Percentiles rank a stretch among this genome's conserved stretches.
phyloP scores from a whole-genome alignment of 495 filamentous ascomycete genomes.

The Acidomyces sp. region DNA sequence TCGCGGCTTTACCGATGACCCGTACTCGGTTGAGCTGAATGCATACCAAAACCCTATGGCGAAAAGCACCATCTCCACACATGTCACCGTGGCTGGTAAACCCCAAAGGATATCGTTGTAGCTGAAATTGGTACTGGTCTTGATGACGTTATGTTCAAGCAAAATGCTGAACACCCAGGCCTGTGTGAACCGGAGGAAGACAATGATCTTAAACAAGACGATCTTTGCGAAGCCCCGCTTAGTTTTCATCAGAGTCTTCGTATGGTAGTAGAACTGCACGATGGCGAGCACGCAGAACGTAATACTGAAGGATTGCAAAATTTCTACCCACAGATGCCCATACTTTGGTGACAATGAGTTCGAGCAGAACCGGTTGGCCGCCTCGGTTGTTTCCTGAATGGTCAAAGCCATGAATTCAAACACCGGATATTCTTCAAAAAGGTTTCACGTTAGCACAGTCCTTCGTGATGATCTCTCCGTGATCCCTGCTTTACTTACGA shows the following conservation, averaged over 20 bases:
- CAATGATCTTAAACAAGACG: conserved; percentile 10
- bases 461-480: too few relatives aligned
- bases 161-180: conserved; percentile 9
- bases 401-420: background rate
- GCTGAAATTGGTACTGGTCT: conserved; percentile 1
- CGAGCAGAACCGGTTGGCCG: conserved; percentile 1
- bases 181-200: conserved; percentile 10
- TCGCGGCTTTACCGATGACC: conserved; percentile 5
- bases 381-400: conserved; percentile 4
- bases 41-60: conserved; percentile 12
- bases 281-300: conserved; percentile 8
- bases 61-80: conserved; percentile 14
- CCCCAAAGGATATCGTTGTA: conserved; percentile 15
- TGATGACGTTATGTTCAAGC: conserved; percentile 10
- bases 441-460: too few relatives aligned
- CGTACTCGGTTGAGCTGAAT: conserved; percentile 14
- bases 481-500: too few relatives aligned
- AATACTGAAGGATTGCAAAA: conserved; percentile 4
- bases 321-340: conserved; percentile 5
- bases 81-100: conserved; percentile 6
- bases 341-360: conserved; percentile 4
- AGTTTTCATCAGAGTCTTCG: conserved; percentile 10
- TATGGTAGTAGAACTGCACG: conserved; percentile 1
- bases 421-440: conserved; percentile 11
- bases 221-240: conserved; percentile 8